phyloP scores from a whole-genome alignment of 805 yeast genomes.

The Cyberlindnera veronae region DNA sequence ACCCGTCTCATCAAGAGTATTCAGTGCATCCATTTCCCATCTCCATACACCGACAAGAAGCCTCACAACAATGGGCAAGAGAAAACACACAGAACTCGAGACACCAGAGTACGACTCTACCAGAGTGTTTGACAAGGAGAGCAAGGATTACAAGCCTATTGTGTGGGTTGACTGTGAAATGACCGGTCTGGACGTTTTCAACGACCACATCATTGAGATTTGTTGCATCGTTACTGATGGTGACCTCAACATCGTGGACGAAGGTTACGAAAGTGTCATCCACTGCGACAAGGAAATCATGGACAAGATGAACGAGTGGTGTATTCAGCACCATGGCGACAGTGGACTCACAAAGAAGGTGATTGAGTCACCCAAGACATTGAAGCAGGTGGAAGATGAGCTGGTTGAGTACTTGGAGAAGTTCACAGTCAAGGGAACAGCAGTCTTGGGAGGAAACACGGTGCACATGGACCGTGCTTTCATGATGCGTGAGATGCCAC shows the following conservation, averaged over 20 bases:
- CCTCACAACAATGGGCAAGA: constrained; percentile 7
- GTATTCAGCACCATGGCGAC: constrained; percentile 70
- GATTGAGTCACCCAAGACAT: constrained; percentile 48
- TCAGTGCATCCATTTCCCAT: neutral
- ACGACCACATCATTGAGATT: constrained; percentile 87
- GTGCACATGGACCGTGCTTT: constrained; percentile 89
- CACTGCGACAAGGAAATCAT: constrained; percentile 60
- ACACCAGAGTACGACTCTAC: constrained; percentile 20
- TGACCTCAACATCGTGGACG: constrained; percentile 64
- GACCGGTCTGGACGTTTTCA: constrained; percentile 86
- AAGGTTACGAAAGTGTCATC: constrained; percentile 80
- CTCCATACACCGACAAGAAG: neutral
- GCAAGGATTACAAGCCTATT: constrained; percentile 37
- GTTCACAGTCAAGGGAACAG: constrained; percentile 53
- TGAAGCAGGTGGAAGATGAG: constrained; percentile 61
- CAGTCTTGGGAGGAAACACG: constrained; percentile 85
- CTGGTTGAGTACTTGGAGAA: constrained; percentile 57
- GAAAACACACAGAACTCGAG: constrained; percentile 13
- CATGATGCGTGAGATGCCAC: constrained; percentile 80
- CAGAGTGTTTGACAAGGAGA: constrained; percentile 8
- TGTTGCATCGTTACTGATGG: constrained; percentile 90
- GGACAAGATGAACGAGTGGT: constrained; percentile 86
- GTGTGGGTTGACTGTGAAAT: constrained; percentile 99
- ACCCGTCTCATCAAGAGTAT: neutral
- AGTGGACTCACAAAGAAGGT: constrained; percentile 78